phyloP scores from a whole-genome alignment of 768 basidiomycete genomes.

The Boletus rubescentipes region DNA sequence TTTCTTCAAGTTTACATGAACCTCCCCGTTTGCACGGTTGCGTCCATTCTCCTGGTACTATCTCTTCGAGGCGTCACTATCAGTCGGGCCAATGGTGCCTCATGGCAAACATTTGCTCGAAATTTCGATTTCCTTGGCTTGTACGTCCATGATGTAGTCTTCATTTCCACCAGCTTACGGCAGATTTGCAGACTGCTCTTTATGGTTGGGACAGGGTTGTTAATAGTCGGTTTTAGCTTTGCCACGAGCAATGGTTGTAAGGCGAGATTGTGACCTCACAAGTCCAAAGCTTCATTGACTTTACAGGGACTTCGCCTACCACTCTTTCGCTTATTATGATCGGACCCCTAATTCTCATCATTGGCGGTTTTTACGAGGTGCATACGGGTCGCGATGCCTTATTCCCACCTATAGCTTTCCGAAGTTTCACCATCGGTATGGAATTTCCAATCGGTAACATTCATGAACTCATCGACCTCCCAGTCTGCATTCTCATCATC shows the following conservation, averaged over 20 bases:
- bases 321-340: slow-evolving; percentile 60
- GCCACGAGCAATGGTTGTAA: slow-evolving; percentile 68
- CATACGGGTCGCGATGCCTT: slow-evolving; percentile 66
- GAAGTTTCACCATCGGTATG: slow-evolving; percentile 58
- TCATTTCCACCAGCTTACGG: slow-evolving; percentile 19
- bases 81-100: slow-evolving; percentile 43
- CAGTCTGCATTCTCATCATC: slow-evolving; percentile 65
- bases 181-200: slow-evolving; percentile 56
- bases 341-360: slow-evolving; percentile 54
- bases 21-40: slow-evolving; percentile 67
- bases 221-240: slow-evolving; percentile 80
- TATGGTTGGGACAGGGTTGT: slow-evolving; percentile 69
- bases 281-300: slow-evolving; percentile 12
- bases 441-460: slow-evolving; percentile 7
- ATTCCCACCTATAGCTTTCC: slow-evolving; percentile 66
- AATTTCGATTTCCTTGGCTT: slow-evolving; percentile 78
- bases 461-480: slow-evolving; percentile 9
- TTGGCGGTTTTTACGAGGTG: slow-evolving; percentile 67
- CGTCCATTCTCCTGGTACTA: slow-evolving; percentile 52
- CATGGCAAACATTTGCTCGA: slow-evolving; percentile 53
- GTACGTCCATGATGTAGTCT: slow-evolving; percentile 44
- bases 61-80: slow-evolving; percentile 62
- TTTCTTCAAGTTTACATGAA: slow-evolving; percentile 70
- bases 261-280: slow-evolving; percentile 23
- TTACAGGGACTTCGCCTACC: slow-evolving; percentile 59